A percentile compares a stretch with the other conserved stretches of the same genome.
Evolutionary conservation across 208 protist genomes (phyloP).

Genomic region (Acanthamoeba royreba): DNA sequence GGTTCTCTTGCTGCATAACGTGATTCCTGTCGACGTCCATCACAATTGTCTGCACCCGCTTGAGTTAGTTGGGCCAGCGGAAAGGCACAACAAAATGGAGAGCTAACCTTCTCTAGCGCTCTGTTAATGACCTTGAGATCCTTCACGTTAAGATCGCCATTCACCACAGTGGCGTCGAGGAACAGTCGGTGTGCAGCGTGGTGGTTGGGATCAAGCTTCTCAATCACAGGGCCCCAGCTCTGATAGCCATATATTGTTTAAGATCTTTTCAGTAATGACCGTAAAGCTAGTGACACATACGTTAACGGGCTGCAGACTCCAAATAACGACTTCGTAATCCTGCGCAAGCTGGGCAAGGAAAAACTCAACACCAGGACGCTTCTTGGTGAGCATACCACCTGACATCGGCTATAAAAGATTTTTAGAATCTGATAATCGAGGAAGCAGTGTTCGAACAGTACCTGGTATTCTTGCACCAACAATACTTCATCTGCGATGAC

Average conservation of each 20-base stretch:
- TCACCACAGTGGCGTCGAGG: not conserved
- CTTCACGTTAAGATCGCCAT: not conserved
- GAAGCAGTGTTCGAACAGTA: not conserved
- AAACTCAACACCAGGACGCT: not conserved
- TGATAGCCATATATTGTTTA: not conserved
- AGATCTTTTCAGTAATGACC: too few species aligned
- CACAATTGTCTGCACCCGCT: not conserved
- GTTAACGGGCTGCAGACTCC: not conserved
- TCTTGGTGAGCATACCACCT: not conserved
- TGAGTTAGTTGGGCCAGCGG: not conserved
- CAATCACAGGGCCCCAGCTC: not conserved
- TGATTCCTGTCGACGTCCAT: not conserved
- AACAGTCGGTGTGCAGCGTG: not conserved
- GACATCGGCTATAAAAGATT: too few species aligned
- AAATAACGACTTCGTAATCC: not conserved
- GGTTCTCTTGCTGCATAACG: not conserved
- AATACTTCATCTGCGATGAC: not conserved
- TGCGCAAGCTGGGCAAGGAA: not conserved
- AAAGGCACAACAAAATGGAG: too few species aligned
- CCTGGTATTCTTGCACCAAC: not conserved
- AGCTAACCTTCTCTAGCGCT: not conserved
- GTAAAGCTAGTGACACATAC: too few species aligned
- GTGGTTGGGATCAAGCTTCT: slow-evolving; percentile 6
- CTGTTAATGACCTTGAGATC: not conserved
- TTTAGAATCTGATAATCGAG: too few species aligned